Evolutionary conservation across 495 filamentous ascomycete genomes (phyloP), one percentile per base, ranked within the genome.

Genomic region (Poronia punctata): DNA sequence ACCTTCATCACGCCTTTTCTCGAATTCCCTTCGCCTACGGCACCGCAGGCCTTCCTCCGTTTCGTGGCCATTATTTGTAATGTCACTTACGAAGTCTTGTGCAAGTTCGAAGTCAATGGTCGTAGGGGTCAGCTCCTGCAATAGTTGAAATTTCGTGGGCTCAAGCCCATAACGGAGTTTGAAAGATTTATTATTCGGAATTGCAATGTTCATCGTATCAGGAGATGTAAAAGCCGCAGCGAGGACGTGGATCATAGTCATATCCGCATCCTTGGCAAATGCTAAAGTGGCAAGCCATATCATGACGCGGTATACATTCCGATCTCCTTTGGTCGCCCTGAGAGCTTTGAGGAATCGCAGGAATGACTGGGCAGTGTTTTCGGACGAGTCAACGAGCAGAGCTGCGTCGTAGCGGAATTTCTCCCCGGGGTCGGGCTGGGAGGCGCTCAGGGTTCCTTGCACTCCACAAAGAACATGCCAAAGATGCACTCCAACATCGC

Each of bases 231-330:
- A 57, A 17, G 71, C 54, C 3, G 64, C 53, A 12, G 64, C 51
- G 17, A 74, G 27, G 1, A 59, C 48, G 20, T 66, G 54, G 14
- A 72, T 30, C 3, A 70, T 35, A 8, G 30, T 14, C 44, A 60
- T 45, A 6, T 69, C 36, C 2, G 29, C 5, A 48, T 38, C 19
- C 49, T 34, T 0, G 49, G 46, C 35, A 47, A 68, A 24, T 18
- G 66, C 52, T 35, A 75, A 21, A 10, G 36, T 39, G 18, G 36
- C 16, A 6, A 76, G 52, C 52, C 62, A 66, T 9, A 74, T 59
- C 64, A 75, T 70, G 0, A 72, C 17, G 12, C 52, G 48, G 38
- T 57, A 67, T 42, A 49, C 65, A 36, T 64, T 39, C 9, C 46
- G 20, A 7, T 40, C 34, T 1, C 6, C 27, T 2, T 17, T 17